Evolutionary conservation across 371 early-diverging fungal species (phyloP).

Genomic region (Haplosporangium sp.): DNA sequence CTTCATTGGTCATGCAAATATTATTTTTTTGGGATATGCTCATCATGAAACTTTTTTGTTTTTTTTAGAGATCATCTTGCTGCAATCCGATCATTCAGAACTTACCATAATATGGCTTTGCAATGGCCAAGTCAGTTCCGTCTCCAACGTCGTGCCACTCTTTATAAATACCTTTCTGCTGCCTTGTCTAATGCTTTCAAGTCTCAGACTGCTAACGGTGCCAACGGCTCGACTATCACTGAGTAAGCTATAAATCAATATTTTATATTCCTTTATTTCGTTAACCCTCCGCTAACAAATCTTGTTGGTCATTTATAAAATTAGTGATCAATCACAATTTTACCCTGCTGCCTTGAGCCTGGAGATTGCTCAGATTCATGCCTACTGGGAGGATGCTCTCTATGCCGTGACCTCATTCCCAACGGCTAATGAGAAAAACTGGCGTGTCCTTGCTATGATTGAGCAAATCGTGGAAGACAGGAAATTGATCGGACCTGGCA

Average conservation of each 20-base stretch:
- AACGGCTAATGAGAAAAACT: constrained; percentile 71
- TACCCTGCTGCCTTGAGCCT: constrained; percentile 56
- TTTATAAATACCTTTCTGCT: constrained; percentile 59
- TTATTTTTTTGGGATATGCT: not conserved
- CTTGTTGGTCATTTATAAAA: constrained; percentile 4
- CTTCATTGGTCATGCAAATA: not conserved
- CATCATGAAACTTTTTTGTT: not conserved
- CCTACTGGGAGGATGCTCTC: constrained; percentile 73
- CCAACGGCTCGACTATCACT: constrained; percentile 47
- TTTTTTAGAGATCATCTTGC: constrained; percentile 35
- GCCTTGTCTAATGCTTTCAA: constrained; percentile 58
- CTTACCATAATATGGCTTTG: constrained; percentile 62
- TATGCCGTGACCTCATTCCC: constrained; percentile 68
- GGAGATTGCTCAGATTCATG: constrained; percentile 63
- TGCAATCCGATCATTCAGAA: constrained; percentile 63
- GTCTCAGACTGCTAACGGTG: constrained; percentile 55
- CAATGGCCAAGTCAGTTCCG: constrained; percentile 61
- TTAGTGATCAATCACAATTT: constrained; percentile 6
- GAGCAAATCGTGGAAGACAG: constrained; percentile 74
- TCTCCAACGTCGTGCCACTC: constrained; percentile 60
- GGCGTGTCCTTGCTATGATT: constrained; percentile 67
- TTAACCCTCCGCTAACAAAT: not conserved
- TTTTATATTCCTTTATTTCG: not conserved
- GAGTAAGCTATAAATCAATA: constrained; percentile 37
- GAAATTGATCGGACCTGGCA: constrained; percentile 60